Evolutionary conservation across 2,329 filamentous ascomycete genomes (phyloP), one percentile per base, ranked within the genome.

Genomic region (Xylariaceae sp.): DNA sequence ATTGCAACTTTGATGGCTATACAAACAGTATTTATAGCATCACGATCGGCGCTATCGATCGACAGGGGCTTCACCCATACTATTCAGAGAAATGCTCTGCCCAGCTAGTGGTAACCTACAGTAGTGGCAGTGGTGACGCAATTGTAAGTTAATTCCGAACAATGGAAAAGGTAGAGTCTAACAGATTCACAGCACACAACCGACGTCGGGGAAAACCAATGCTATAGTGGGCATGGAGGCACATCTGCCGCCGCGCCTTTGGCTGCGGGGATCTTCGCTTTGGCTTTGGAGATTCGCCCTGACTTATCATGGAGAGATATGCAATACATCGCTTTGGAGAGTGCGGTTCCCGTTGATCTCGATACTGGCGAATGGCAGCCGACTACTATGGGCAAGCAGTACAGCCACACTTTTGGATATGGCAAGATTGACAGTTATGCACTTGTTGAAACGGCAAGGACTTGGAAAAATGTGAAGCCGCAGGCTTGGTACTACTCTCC

Each of bases 11-110:
- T 73, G 95, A 99, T 71, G 95, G 95, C 34, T 99, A 99, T 76
- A 99, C 95, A 58, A 99, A 99, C 79, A 97, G 93, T 72, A 99
- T 99, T 67, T 99, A 98, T 81, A 97, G 92, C 73, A 95, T 99
- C 67, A 96, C 93, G 0, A 92, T 99, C 16, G 95, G 95, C 33
- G 94, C 94, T 29, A 89, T 99, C 61, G 93, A 97, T 72, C 84
- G 91, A 57, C 87, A 89, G 65, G 93, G 94, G 34, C 76, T 84
- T n/a, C 94, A 98, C 71, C 93, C 95, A 0, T 95, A 94, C 73
- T 99, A 99, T 75, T 97, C 94, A 0, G 95, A 99, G 75, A 89
- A 91, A 61, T 99, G 95, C 78, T 97, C 94, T 3, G 95, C 95
- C 19, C 91, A 96, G 72, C 80, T 99, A 43, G 93, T 97, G 2